Evolutionary conservation across 2,329 filamentous ascomycete species (phyloP), one percentile per base, ranked within the genome.

Genomic region (Xylaria sp.): DNA sequence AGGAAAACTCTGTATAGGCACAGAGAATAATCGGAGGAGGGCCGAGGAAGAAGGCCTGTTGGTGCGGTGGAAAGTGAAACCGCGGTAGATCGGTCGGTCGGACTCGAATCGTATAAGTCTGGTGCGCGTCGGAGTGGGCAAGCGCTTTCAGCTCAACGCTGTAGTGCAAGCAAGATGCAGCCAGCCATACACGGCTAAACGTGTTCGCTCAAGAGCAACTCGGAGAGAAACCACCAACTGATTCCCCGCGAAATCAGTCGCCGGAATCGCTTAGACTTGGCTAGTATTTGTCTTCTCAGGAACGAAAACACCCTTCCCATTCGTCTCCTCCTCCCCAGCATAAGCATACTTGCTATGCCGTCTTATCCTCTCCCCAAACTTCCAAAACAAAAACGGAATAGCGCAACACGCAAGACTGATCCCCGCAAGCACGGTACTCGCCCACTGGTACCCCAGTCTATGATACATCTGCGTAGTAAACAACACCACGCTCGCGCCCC

Each of bases 351-450:
- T 91, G 75, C 90, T 92, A 67, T 85, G 83, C 64, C 82, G 83
- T 5, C 94, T 85, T 73, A 97, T 97, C 5, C 79, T 79, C 18
- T 89, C 92, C 3, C 94, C 94, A 74, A 88, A 93, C 76, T 84
- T 89, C 84, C 91, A 97, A 81, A 97, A 97, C 31, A 93, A 79
- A 78, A 91, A 97, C 0, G 94, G 94, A 73, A 97, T 97, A 0
- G 85, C 88, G 78, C 93, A 97, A 82, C 93, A 97, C 0, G 88
- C 91, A 6, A 97, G 82, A 18, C 86, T 88, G 73, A 97, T 85
- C 74, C 94, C 94, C 0, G 87, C 92, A 9, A 96, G 82, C 10
- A 96, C 84, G 0, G 86, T 86, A 59, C 88, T 89, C 0, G 93
- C 93, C 92, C 93, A 95, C 78, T 93, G 89, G 79, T 94, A 86